Conservation (phyloP, 148 eudicot species). For the Rhododendron molle region DNA sequence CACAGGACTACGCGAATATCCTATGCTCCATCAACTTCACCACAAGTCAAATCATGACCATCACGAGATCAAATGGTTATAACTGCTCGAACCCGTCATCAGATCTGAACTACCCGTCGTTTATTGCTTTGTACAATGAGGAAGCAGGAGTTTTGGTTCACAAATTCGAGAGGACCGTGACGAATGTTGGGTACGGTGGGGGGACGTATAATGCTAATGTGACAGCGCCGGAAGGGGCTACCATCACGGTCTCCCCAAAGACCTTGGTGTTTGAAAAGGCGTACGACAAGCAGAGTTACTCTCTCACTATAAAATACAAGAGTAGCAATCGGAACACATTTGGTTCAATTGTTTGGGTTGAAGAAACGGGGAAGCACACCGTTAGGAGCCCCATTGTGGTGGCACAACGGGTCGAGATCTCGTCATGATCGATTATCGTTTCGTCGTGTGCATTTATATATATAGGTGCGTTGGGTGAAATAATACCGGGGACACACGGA, state of each 20-base stretch:
- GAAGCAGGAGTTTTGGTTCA: background rate
- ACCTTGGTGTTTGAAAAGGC: conserved; percentile 15
- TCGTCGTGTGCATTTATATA: background rate
- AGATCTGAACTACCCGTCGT: conserved; percentile 38
- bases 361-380: conserved; percentile 9
- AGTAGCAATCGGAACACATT: background rate
- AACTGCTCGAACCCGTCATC: conserved; percentile 21
- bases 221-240: conserved; percentile 13
- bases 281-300: conserved; percentile 15
- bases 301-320: conserved; percentile 5
- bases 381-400: conserved; percentile 28
- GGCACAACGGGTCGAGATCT: background rate
- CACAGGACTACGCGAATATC: conserved; percentile 28
- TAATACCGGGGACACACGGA: too few relatives aligned
- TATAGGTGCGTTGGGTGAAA: too few relatives aligned
- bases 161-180: conserved; percentile 26
- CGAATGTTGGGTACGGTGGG: conserved; percentile 23
- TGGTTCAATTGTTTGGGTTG: conserved; percentile 28
- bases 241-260: conserved; percentile 8
- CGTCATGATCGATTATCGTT: background rate
- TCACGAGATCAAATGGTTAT: conserved; percentile 22
- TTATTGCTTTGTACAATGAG: conserved; percentile 16
- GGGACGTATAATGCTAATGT: conserved; percentile 19
- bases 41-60: conserved; percentile 15
- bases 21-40: conserved; percentile 30